Percentiles rank a stretch among this genome's conserved stretches.
phyloP scores from a whole-genome alignment of 2,329 filamentous ascomycete species.

The Fusarium anthophilum region DNA sequence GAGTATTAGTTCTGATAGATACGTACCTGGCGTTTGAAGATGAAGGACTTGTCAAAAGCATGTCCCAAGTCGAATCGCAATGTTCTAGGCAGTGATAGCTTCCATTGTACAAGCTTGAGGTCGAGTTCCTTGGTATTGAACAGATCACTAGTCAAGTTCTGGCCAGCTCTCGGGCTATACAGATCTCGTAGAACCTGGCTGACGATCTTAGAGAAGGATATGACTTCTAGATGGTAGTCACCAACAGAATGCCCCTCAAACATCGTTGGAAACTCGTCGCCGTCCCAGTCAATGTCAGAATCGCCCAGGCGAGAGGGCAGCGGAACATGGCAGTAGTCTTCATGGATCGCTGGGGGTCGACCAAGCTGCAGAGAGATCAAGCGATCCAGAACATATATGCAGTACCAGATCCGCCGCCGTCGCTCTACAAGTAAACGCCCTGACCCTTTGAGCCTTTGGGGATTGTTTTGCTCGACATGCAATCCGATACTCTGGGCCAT shows the following conservation, averaged over 20 bases:
- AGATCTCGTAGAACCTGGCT: neutral
- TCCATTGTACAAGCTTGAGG: neutral
- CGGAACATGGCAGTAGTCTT: neutral
- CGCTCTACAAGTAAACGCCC: fast-evolving
- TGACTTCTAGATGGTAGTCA: neutral
- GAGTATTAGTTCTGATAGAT: fast-evolving
- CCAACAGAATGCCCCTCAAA: neutral
- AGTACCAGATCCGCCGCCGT: neutral
- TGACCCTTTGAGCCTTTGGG: neutral
- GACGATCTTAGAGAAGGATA: neutral
- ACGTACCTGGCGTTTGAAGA: neutral
- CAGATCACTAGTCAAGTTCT: neutral
- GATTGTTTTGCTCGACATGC: neutral
- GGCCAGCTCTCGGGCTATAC: neutral
- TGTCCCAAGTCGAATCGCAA: neutral
- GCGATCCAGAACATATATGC: neutral
- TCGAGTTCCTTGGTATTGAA: neutral
- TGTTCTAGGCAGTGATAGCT: neutral
- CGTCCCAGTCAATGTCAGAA: neutral
- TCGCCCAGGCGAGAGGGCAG: neutral
- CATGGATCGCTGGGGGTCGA: neutral
- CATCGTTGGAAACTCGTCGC: neutral
- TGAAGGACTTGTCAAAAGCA: neutral
- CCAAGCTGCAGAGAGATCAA: neutral
- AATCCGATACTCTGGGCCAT: neutral